These are phyloP conservation scores for Yamadazyma songkhlaensis DNA, from an alignment of 1,139 yeast genomes.

Conservation along the genomic window DNA sequence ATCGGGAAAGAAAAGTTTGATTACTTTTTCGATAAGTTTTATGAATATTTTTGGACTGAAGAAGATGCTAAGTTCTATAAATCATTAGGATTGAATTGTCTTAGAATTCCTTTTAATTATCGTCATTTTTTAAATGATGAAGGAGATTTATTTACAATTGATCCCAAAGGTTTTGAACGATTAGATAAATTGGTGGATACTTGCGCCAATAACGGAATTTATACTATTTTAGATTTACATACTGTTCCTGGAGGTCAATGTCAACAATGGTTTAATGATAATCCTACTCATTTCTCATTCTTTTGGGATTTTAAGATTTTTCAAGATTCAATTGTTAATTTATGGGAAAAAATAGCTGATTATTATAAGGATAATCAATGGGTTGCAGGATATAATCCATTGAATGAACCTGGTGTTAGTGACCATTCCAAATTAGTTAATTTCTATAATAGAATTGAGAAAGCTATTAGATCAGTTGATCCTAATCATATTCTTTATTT, in stretches of 20 bases:
- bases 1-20: conserved; percentile 39
- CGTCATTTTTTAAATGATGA: conserved; percentile 40
- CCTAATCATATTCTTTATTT: conserved; percentile 39
- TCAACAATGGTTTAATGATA: conserved; percentile 46
- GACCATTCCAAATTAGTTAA: conserved; percentile 29
- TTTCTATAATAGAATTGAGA: conserved; percentile 29
- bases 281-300: conserved; percentile 35
- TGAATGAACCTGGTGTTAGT: conserved; percentile 41
- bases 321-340: conserved; percentile 35
- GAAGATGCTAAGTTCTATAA: conserved; percentile 37
- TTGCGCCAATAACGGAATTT: conserved; percentile 32
- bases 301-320: conserved; percentile 44
- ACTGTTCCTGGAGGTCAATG: conserved; percentile 49
- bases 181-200: conserved; percentile 35
- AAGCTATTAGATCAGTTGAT: conserved; percentile 32
- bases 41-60: conserved; percentile 44
- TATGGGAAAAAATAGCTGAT: conserved; percentile 36
- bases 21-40: conserved; percentile 40
- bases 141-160: conserved; percentile 30
- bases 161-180: conserved; percentile 34
- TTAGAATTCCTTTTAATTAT: conserved; percentile 43
- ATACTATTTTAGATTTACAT: conserved; percentile 41
- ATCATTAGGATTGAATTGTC: conserved; percentile 35
- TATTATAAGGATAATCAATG: conserved; percentile 36
- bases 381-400: conserved; percentile 46